Conservation (phyloP, 352 stramenopile genomes). For the Globisporangium radiosum region DNA sequence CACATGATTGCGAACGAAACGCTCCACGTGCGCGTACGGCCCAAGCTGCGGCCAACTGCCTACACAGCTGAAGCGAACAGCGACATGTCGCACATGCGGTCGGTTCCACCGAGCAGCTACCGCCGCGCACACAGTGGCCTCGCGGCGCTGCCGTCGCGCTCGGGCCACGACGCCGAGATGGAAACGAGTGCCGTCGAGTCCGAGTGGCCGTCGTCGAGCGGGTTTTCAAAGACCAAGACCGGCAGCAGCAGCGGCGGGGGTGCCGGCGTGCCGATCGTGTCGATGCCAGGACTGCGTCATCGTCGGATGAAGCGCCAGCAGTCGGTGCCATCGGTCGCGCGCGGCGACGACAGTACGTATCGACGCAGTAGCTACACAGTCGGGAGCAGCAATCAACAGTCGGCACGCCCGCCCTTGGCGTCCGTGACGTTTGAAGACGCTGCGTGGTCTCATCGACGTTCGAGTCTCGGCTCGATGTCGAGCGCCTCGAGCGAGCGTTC, state of each 20-base stretch:
- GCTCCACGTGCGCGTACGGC: slow-evolving; percentile 55
- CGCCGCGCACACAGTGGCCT: slow-evolving; percentile 8
- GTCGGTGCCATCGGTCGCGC: slow-evolving; percentile 15
- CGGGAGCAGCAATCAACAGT: not conserved
- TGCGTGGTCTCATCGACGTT: slow-evolving; percentile 1
- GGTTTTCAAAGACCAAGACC: slow-evolving; percentile 4
- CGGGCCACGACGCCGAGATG: not conserved
- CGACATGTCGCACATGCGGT: slow-evolving; percentile 15
- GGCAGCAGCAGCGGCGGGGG: not conserved
- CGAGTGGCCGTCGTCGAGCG: slow-evolving; percentile 4
- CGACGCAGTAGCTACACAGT: slow-evolving; percentile 18
- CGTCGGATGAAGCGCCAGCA: slow-evolving; percentile 22
- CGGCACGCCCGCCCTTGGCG: not conserved
- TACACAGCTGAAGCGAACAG: slow-evolving; percentile 11
- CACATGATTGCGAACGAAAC: slow-evolving; percentile 72
- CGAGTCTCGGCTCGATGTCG: slow-evolving; percentile 4
- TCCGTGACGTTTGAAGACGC: slow-evolving; percentile 12
- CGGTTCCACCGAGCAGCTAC: slow-evolving; percentile 12
- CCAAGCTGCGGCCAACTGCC: slow-evolving; percentile 34
- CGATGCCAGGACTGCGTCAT: slow-evolving; percentile 7
- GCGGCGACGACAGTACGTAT: slow-evolving; percentile 7
- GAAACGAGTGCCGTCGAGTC: slow-evolving; percentile 4
- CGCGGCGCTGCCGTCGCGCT: not conserved
- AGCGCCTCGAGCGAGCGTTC: slow-evolving; percentile 3
- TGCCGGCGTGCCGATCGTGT: slow-evolving; percentile 7